A percentile compares a stretch with the other conserved stretches of the same genome.
Evolutionary conservation across 495 filamentous ascomycete genomes (phyloP).

Genomic region (Daldinia concentrica): DNA sequence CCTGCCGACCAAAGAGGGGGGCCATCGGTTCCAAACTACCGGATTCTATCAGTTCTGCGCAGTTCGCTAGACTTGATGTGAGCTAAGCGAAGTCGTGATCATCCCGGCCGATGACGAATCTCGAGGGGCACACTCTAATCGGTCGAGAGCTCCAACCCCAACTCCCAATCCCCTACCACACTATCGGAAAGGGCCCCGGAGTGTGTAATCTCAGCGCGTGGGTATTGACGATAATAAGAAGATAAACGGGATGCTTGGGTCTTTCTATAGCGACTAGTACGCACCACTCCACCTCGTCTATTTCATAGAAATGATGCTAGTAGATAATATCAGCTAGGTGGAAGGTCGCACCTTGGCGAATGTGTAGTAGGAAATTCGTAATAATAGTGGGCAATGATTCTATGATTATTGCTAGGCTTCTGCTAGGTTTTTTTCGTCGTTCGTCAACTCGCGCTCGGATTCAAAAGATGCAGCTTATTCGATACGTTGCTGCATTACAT

Average conservation of each 20-base stretch:
- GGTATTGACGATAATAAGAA: not conserved
- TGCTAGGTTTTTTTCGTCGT: not conserved
- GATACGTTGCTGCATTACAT: not conserved
- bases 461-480: not conserved
- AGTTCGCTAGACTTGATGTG: constrained; percentile 7
- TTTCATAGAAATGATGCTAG: not conserved
- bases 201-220: not conserved
- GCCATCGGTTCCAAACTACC: constrained; percentile 29
- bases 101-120: constrained; percentile 42
- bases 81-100: constrained; percentile 41
- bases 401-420: constrained; percentile 16
- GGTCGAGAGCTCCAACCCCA: constrained; percentile 22
- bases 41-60: constrained; percentile 13
- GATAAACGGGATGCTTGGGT: not conserved
- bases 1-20: constrained; percentile 4
- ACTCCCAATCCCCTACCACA: constrained; percentile 3
- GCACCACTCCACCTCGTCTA: constrained; percentile 4
- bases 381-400: constrained; percentile 34
- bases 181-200: constrained; percentile 16
- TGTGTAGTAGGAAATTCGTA: constrained; percentile 29
- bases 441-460: not conserved
- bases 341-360: constrained; percentile 16
- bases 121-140: constrained; percentile 27
- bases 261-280: not conserved
- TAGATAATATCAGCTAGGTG: constrained; percentile 17